Evolutionary conservation across 345 rosid genomes (phyloP).

Genomic region (Salix koriyanagi): DNA sequence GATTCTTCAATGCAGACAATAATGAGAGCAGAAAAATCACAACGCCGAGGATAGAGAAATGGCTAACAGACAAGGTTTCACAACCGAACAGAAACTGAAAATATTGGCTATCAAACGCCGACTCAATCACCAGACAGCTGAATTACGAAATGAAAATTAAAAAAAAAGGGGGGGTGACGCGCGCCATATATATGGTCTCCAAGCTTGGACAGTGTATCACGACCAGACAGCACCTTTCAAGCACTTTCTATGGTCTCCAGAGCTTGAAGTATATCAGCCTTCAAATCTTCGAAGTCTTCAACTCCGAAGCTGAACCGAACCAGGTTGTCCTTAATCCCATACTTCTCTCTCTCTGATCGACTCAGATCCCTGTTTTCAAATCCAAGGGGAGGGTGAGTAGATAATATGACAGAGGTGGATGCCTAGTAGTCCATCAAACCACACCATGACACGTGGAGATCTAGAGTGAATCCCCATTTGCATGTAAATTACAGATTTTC

Average conservation of each 20-base stretch:
- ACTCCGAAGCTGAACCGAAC: slow-evolving; percentile 92
- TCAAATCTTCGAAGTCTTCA: slow-evolving; percentile 86
- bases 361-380: slow-evolving; percentile 69
- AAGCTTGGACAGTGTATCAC: slow-evolving; percentile 22
- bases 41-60: too few species aligned
- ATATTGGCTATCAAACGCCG: slow-evolving; percentile 9
- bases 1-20: too few species aligned
- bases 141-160: background rate
- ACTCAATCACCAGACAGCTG: slow-evolving; percentile 16
- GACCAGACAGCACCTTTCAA: background rate
- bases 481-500: too few species aligned
- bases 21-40: too few species aligned
- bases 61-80: too few species aligned
- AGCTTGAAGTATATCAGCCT: slow-evolving; percentile 86
- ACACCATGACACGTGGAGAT: too few species aligned
- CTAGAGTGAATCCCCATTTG: too few species aligned
- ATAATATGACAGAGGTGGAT: too few species aligned
- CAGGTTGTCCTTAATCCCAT: slow-evolving; percentile 85
- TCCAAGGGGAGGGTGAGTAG: background rate
- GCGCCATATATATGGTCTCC: slow-evolving; percentile 37
- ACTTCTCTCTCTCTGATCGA: slow-evolving; percentile 63
- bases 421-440: too few species aligned
- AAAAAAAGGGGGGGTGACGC: background rate
- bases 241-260: slow-evolving; percentile 50
- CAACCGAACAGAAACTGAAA: background rate